Percentiles rank a stretch among this genome's conserved stretches.
These are phyloP conservation scores for Neoboletus subvelutipes DNA, from an alignment of 768 basidiomycete genomes.

Conservation along the genomic window DNA sequence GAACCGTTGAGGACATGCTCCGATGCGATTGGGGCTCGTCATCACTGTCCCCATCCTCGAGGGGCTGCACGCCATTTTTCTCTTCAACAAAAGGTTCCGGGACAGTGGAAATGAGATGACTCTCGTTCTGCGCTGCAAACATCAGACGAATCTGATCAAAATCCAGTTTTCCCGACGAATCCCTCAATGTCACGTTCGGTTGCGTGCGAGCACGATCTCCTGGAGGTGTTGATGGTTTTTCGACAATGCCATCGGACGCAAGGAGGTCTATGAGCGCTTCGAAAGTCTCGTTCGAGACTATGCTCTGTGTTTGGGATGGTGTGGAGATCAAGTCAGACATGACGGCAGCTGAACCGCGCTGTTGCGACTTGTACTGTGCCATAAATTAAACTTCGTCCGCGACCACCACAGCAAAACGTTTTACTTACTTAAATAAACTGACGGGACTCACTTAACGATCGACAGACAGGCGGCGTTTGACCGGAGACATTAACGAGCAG, in stretches of 20 bases:
- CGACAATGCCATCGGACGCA: conserved; percentile 26
- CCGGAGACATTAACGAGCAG: background rate
- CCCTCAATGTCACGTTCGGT: conserved; percentile 18
- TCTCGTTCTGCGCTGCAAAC: conserved; percentile 21
- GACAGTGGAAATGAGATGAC: too few relatives aligned
- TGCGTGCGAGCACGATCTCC: background rate
- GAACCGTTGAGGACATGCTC: conserved; percentile 5
- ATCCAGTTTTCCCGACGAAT: conserved; percentile 31
- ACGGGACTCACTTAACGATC: background rate
- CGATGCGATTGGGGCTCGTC: conserved; percentile 14
- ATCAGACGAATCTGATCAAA: conserved; percentile 32
- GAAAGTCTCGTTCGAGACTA: conserved; percentile 22
- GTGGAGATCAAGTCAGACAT: conserved; percentile 29
- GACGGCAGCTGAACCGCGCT: background rate
- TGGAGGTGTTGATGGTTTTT: background rate
- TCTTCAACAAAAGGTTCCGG: background rate
- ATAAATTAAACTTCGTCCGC: background rate
- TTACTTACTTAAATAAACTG: too few relatives aligned
- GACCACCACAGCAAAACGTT: background rate
- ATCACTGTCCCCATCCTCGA: conserved; percentile 18
- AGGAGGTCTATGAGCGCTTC: conserved; percentile 33
- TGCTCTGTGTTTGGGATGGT: conserved; percentile 20
- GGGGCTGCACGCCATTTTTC: background rate
- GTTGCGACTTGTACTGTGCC: background rate
- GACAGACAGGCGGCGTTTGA: background rate